Evolutionary conservation across 495 filamentous ascomycete genomes (phyloP).

Genomic region (Hypoxylon fragiforme): DNA sequence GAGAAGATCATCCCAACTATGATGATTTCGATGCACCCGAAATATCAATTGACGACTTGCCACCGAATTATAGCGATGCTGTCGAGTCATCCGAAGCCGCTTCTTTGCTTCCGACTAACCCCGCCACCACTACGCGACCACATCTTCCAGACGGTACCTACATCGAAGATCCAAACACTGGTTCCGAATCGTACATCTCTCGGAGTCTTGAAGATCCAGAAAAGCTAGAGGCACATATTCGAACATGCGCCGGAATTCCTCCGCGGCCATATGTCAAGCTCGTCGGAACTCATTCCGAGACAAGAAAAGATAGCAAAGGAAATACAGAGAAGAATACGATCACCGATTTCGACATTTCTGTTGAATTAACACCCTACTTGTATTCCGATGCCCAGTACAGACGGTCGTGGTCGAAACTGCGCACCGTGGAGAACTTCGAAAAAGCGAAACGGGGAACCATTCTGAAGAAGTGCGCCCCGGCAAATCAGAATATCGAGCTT

Average conservation of each 20-base stretch:
- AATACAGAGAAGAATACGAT: slow-evolving; percentile 91
- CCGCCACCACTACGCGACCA: slow-evolving; percentile 4
- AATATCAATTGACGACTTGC: slow-evolving; percentile 28
- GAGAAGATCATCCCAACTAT: slow-evolving; percentile 10
- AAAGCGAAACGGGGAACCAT: slow-evolving; percentile 48
- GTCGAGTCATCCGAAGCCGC: slow-evolving; percentile 16
- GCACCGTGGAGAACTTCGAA: slow-evolving; percentile 46
- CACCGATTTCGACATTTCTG: slow-evolving; percentile 70
- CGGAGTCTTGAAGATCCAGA: slow-evolving; percentile 46
- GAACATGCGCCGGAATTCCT: slow-evolving; percentile 44
- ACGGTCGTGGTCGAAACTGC: slow-evolving; percentile 36
- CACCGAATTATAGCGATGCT: slow-evolving; percentile 32
- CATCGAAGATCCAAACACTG: slow-evolving; percentile 32
- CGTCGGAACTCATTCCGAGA: slow-evolving; percentile 55
- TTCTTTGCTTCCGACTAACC: slow-evolving; percentile 18
- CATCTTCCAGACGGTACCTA: slow-evolving; percentile 17
- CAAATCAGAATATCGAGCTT: slow-evolving; percentile 44
- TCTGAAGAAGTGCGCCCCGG: slow-evolving; percentile 44
- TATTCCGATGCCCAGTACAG: slow-evolving; percentile 41
- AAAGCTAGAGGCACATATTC: slow-evolving; percentile 48
- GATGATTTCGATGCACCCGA: slow-evolving; percentile 30
- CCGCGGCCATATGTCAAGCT: slow-evolving; percentile 53
- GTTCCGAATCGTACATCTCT: slow-evolving; percentile 43
- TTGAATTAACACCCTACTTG: slow-evolving; percentile 56
- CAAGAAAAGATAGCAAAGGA: slow-evolving; percentile 43